Base-by-base conservation (phyloP, 1,284 basidiomycete species). In the Naganishia sp. region DNA sequence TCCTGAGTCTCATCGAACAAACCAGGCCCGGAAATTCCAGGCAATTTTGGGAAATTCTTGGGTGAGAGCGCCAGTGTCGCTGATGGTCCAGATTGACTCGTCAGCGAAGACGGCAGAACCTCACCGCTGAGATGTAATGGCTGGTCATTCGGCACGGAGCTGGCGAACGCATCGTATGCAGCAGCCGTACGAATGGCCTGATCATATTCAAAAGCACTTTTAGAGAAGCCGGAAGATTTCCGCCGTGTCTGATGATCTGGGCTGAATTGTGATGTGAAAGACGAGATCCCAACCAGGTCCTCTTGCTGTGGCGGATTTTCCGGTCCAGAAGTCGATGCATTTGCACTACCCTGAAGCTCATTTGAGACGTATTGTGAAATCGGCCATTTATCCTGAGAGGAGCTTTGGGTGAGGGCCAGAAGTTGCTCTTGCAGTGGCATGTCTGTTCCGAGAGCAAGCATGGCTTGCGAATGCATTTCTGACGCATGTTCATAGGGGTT, bases 391-490 rank as follows among this genome's bases (percentile, higher is more conserved):
- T 61, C 58, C 18, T 61, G 47, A 13, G 58, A 51, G 5, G 39
- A 21, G 31, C 46, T 50, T 21, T 67, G 39, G 17, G 47, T 43
- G 31, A 67, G 3, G 66, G 71, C 15, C 67, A 71, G 1, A 65
- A 69, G 32, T 42, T 49, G 62, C 67, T 68, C 63, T 66, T 69
- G 63, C 54, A 67, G 41, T 55, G 64, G 42, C 23, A 63, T 28
- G 52, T 61, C 88, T 84, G 65, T 89, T 88, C 65, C 88, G 83
- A 67, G 88, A 89, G 64, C 90, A 18, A 82, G 71, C 31, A 81
- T 72, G 7, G 72, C 71, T 66, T 81, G 79, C 3, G 80, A 79
- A 65, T 81, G 80, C 2, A 74, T 73, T 67, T 81, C 81, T 67
- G 72, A 72, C 28, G 72, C 78, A 25, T 70, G 64, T 7, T 74